Evolutionary conservation across 768 basidiomycete genomes (phyloP).

Genomic region (Termitomyces sp.): DNA sequence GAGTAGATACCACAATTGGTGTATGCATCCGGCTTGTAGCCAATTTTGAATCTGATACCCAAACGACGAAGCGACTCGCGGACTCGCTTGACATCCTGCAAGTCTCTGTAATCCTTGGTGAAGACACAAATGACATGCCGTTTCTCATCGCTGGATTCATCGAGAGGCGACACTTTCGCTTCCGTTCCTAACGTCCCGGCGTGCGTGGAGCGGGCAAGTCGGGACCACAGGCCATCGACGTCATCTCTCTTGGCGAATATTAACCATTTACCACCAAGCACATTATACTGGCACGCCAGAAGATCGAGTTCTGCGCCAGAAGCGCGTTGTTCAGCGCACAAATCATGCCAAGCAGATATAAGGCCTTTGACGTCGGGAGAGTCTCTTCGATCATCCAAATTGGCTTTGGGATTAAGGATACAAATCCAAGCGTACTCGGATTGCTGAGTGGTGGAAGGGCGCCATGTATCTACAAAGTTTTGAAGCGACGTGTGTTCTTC

Average conservation of each 20-base stretch:
- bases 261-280: constrained; percentile 14
- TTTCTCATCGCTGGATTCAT: constrained; percentile 2
- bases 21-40: constrained; percentile 16
- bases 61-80: constrained; percentile 11
- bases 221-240: constrained; percentile 12
- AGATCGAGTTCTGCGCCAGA: constrained; percentile 3
- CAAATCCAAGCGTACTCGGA: constrained; percentile 6
- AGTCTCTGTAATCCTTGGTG: constrained; percentile 12
- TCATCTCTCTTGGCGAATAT: constrained; percentile 2
- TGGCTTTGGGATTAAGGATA: background rate
- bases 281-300: constrained; percentile 5
- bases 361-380: constrained; percentile 1
- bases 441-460: constrained; percentile 4
- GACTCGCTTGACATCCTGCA: constrained; percentile 7
- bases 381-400: background rate
- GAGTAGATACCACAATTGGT: constrained; percentile 5
- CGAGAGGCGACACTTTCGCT: constrained; percentile 11
- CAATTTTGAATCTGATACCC: constrained; percentile 11
- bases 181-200: constrained; percentile 10
- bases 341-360: constrained; percentile 2
- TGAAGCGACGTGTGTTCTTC: background rate
- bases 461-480: constrained; percentile 2
- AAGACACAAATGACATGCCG: constrained; percentile 12
- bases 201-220: constrained; percentile 9
- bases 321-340: constrained; percentile 1